Conservation (phyloP, 2,329 filamentous ascomycete species). For the Alternaria gaisen region DNA sequence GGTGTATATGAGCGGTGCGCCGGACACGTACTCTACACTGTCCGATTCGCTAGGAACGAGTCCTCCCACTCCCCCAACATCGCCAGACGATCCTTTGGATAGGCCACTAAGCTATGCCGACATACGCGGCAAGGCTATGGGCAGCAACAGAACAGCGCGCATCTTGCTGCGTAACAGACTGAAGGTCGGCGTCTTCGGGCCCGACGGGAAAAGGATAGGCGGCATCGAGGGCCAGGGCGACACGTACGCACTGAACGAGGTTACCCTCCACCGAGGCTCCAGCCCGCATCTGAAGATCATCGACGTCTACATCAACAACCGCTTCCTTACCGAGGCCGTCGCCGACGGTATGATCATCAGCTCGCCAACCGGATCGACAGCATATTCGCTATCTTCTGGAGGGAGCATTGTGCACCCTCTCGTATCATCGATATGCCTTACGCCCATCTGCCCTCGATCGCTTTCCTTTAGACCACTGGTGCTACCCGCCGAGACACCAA, state of each 20-base stretch:
- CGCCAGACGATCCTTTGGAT: slow-evolving; percentile 57
- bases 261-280: slow-evolving; percentile 89
- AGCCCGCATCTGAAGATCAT: slow-evolving; percentile 92
- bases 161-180: slow-evolving; percentile 87
- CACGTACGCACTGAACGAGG: slow-evolving; percentile 87
- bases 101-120: slow-evolving; percentile 68
- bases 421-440: slow-evolving; percentile 86
- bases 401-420: slow-evolving; percentile 94
- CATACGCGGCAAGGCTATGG: slow-evolving; percentile 82
- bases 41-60: slow-evolving; percentile 74
- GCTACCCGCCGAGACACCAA: slow-evolving; percentile 83
- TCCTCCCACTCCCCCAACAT: slow-evolving; percentile 74
- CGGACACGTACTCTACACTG: slow-evolving; percentile 64
- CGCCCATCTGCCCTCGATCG: slow-evolving; percentile 91
- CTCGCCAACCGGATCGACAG: slow-evolving; percentile 93
- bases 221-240: slow-evolving; percentile 43
- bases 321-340: slow-evolving; percentile 91
- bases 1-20: slow-evolving; percentile 83
- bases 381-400: slow-evolving; percentile 91
- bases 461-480: slow-evolving; percentile 92
- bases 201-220: slow-evolving; percentile 64
- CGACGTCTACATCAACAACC: slow-evolving; percentile 87
- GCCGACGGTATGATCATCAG: slow-evolving; percentile 95
- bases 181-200: slow-evolving; percentile 83
- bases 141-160: slow-evolving; percentile 75